Evolutionary conservation across 345 rosid species (phyloP), one percentile per base, ranked within the genome.

Genomic region (Brassica carinata): DNA sequence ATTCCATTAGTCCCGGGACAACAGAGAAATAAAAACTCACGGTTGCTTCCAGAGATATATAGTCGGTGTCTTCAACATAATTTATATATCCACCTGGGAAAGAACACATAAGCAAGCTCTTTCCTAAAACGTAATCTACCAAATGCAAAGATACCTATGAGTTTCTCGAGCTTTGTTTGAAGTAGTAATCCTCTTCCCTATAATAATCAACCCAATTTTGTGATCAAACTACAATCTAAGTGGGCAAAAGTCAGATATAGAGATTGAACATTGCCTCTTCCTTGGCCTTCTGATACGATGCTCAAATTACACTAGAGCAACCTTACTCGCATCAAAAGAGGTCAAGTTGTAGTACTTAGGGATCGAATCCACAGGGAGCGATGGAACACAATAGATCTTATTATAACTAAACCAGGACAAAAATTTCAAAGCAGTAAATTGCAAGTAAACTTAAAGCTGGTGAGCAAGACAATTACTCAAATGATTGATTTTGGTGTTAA

Each of bases 161-260:
- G 26, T 23, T 23, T 23, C 26, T 23, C 26, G 26, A 91, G 82
- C 69, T 83, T 90, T 55, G 93, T 88, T 70, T 87, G 92, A 74
- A 92, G 87, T 31, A 69, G 87, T 59, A 84, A 79, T 11, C 89
- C 88, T 79, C 86, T 95, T 79, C 86, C 95, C 98, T 94, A 77
- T 23, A 55, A 76, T 31, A 30, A 38, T 64, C 69, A 75, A 75
- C 59, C 30, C 55, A 71, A 62, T 23, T n/a, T 71, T 36, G 64
- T 7, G 1, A 3, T 57, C 55, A 81, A 81, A 75, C 68, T 3
- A 64, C 64, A 36, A 8, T 64, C 31, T 5, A 13, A 14, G 17
- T 66, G 8, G 8, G 33, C 3, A 43, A 43, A 34, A 31, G n/a
- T 19, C 48, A n/a, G 34, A 71, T 40, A 3, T 15, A 15, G 5